Base-by-base conservation (phyloP, 108 stramenopile genomes). In the Ochromonas danica region DNA sequence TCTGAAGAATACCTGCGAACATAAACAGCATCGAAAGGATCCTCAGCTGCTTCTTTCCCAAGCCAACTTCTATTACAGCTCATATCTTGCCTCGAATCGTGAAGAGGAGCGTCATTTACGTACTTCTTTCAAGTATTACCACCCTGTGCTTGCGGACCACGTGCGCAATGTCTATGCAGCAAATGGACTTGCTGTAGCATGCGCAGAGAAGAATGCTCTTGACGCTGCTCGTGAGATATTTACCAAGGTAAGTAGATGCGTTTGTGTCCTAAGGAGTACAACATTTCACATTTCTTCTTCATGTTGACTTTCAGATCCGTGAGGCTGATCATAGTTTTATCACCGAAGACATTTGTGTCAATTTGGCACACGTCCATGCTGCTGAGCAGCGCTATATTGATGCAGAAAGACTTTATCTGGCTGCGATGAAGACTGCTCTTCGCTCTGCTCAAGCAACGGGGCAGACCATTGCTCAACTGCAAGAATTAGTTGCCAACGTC, bases 81-180 rank as follows among this genome's bases (percentile, higher is more conserved):
- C n/a, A n/a, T n/a, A n/a, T n/a, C n/a, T n/a, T n/a, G n/a, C n/a
- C n/a, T n/a, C n/a, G n/a, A n/a, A n/a, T n/a, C n/a, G n/a, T n/a
- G n/a, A n/a, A n/a, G n/a, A n/a, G n/a, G n/a, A n/a, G n/a, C n/a
- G n/a, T 60, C n/a, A n/a, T n/a, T n/a, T n/a, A n/a, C n/a, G n/a
- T n/a, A n/a, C n/a, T n/a, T n/a, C n/a, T 70, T 70, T 17, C 40
- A 75, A 75, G 31, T 75, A 30, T 36, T 75, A 75, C 31, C 25
- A 33, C 40, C n/a, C 3, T 60, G 72, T 75, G 6, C 40, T 75
- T 6, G 10, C 3, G 31, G 40, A 39, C 28, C n/a, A 75, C 25
- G 30, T 27, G 10, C 3, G 72, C 6, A 75, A 75, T 75, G 10
- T 75, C 10, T 75, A 30, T 75, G 72, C 72, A 14, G 72, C 72